Conservation (phyloP, 768 basidiomycete genomes). For the Tricholoma matsutake region DNA sequence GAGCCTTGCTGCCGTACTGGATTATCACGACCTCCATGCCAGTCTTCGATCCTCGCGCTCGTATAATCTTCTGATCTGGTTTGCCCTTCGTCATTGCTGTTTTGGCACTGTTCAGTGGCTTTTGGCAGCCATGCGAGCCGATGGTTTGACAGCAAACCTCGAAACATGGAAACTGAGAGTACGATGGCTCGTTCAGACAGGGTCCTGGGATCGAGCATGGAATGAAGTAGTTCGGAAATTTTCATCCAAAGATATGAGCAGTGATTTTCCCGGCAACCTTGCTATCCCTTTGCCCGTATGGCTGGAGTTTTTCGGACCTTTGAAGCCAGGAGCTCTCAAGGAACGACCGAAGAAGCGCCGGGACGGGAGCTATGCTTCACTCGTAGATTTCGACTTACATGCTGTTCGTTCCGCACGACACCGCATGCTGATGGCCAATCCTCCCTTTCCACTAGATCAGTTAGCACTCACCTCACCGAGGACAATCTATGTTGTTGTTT, state of each 20-base stretch:
- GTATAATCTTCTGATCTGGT: constrained; percentile 41
- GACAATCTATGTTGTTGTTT: constrained; percentile 43
- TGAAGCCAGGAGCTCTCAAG: constrained; percentile 34
- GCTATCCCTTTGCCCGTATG: constrained; percentile 20
- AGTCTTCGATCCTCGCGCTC: constrained; percentile 38
- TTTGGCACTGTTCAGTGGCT: constrained; percentile 46
- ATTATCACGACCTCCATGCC: constrained; percentile 44
- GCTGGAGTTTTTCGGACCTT: constrained; percentile 47
- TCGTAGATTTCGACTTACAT: background rate
- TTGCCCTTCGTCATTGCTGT: constrained; percentile 50
- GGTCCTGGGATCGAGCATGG: constrained; percentile 61
- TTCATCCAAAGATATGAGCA: background rate
- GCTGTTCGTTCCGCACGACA: constrained; percentile 25
- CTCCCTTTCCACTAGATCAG: constrained; percentile 34
- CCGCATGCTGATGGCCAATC: constrained; percentile 38
- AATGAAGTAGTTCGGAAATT: constrained; percentile 24
- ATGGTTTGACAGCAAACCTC: constrained; percentile 39
- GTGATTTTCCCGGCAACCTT: constrained; percentile 6
- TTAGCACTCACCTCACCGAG: constrained; percentile 36
- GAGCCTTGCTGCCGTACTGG: constrained; percentile 38
- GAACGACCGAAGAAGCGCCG: constrained; percentile 14
- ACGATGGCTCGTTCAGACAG: constrained; percentile 54
- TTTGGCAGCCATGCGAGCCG: constrained; percentile 44
- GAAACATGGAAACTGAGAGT: constrained; percentile 57
- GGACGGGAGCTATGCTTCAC: background rate